phyloP scores from a whole-genome alignment of 306 rosid genomes.

The Medicago ruthenica region DNA sequence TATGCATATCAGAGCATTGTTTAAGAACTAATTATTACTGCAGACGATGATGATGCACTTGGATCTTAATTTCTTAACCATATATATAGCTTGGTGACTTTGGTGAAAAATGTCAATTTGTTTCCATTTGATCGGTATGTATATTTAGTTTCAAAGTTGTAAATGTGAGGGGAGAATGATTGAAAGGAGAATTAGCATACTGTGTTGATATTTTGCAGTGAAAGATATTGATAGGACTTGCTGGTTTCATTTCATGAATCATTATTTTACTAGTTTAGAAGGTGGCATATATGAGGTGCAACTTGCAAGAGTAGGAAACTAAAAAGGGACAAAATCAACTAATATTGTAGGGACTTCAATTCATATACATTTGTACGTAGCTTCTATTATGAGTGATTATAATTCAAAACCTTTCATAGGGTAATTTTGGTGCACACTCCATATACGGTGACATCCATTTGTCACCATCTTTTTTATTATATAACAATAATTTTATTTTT shows the following conservation, averaged over 20 bases:
- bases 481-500: too few relatives aligned
- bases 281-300: not conserved
- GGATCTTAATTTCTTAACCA: constrained; percentile 27
- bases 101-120: constrained; percentile 32
- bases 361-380: not conserved
- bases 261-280: constrained; percentile 19
- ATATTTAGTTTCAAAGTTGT: constrained; percentile 37
- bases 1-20: constrained; percentile 37
- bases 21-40: constrained; percentile 16
- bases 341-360: not conserved
- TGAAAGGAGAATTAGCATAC: constrained; percentile 31
- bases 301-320: constrained; percentile 7
- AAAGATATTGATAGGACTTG: constrained; percentile 41
- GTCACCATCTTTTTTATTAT: too few relatives aligned
- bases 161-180: constrained; percentile 12
- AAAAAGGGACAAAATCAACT: not conserved
- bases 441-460: too few relatives aligned
- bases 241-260: constrained; percentile 38
- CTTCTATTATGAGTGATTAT: not conserved
- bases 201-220: constrained; percentile 20
- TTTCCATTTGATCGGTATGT: not conserved
- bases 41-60: constrained; percentile 10
- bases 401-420: not conserved
- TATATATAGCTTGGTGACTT: constrained; percentile 11
- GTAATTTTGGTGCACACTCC: too few relatives aligned